phyloP scores from a whole-genome alignment of 2,329 filamentous ascomycete species.

The Diplodia intermedia region DNA sequence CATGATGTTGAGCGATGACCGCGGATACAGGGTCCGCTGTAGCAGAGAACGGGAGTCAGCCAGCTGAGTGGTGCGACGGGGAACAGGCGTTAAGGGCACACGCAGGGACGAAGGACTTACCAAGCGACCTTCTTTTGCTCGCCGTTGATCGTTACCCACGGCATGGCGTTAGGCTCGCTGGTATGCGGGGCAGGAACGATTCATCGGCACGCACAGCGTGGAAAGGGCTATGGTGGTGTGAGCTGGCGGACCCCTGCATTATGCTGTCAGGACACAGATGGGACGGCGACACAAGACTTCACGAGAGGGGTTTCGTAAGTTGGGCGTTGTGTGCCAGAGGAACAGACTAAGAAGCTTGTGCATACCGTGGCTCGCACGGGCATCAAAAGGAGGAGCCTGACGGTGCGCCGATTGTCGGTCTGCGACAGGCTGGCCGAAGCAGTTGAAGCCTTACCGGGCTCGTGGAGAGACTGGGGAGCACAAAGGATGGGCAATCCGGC shows the following conservation, averaged over 20 bases:
- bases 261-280: slow-evolving; percentile 13
- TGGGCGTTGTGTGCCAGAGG: slow-evolving; percentile 8
- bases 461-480: slow-evolving; percentile 9
- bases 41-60: slow-evolving; percentile 25
- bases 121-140: slow-evolving; percentile 79
- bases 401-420: slow-evolving; percentile 6
- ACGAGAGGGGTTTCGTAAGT: slow-evolving; percentile 12
- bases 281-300: slow-evolving; percentile 12
- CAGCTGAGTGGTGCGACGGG: slow-evolving; percentile 1
- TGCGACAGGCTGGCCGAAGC: slow-evolving; percentile 11
- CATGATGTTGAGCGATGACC: slow-evolving; percentile 79
- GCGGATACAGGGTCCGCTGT: slow-evolving; percentile 75
- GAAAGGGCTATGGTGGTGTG: slow-evolving; percentile 19
- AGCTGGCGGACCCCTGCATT: slow-evolving; percentile 27
- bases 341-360: slow-evolving; percentile 24
- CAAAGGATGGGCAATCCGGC: slow-evolving; percentile 21
- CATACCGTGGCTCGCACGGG: slow-evolving; percentile 27
- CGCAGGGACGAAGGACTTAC: slow-evolving; percentile 55
- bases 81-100: slow-evolving; percentile 2
- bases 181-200: slow-evolving; percentile 7
- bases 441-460: slow-evolving; percentile 14
- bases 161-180: slow-evolving; percentile 22
- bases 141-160: slow-evolving; percentile 66
- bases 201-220: slow-evolving; percentile 10
- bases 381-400: slow-evolving; percentile 21